Evolutionary conservation across 768 basidiomycete species (phyloP), one percentile per base, ranked within the genome.

Genomic region (Amanita inopinata): DNA sequence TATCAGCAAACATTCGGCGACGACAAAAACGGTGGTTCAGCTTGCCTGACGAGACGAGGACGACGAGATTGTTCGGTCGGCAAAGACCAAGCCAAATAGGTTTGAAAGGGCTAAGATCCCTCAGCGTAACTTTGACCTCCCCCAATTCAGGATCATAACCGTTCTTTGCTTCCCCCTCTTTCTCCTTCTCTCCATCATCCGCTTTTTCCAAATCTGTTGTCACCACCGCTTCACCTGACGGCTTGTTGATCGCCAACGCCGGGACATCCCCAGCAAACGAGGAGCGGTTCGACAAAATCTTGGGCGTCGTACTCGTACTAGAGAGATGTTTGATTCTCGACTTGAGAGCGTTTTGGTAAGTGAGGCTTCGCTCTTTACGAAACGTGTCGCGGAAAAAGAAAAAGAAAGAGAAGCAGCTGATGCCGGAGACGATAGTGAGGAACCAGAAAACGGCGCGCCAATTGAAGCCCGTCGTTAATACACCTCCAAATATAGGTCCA

Each of bases 391-490:
- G 75, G 65, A 91, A 86, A 54, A 82, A 64, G 17, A 80, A 57
- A 24, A 82, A 42, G 57, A 88, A 86, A 14, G 67, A 60, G 28
- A 76, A 33, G 38, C 76, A 64, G 38, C 71, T 72, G 24, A 69
- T 20, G 1, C 76, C 77, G 6, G 73, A 73, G 42, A 81, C 68
- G 23, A 79, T 78, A 1, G 73, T 65, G 17, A 91, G 70, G 57
- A 92, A 88, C 74, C 85, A 93, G 57, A 93, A 89, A 0, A 78
- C 75, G 5, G 80, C 76, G 27, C 85, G 73, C 91, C 92, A 94
- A 39, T 66, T 70, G 57, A 80, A 80, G 0, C 65, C 71, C 40
- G 78, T 67, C 0, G 84, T 79, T 2, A 88, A 60, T 3, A 61
- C 69, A 0, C 86, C 85, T 2, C 86, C 86, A 33, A 87, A 50